Base-by-base conservation (phyloP, 331 rosid genomes). In the Malus hybrid region DNA sequence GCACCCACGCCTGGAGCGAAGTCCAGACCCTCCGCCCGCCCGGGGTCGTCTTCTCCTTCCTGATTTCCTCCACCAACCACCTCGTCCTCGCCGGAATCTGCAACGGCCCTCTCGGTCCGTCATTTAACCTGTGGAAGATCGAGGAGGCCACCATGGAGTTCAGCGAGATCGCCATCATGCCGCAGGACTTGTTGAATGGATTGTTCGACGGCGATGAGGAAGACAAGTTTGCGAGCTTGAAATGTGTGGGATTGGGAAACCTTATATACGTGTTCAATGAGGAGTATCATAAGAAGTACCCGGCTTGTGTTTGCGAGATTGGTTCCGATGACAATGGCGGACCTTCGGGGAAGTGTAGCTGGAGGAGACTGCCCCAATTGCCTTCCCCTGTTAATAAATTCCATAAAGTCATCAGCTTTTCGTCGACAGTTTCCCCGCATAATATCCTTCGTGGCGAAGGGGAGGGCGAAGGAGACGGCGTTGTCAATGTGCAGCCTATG, bases 281-380 rank as follows among this genome's bases (percentile, higher is more conserved):
- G 73, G 92, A 89, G 60, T 89, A 85, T 20, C 93, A 88, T 56
- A 84, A 70, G 80, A 82, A 82, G 70, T 93, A 91, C 28, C 97
- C 98, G 2, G 92, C 93, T 75, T 93, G 97, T 74, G 83, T 93
- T 32, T 91, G 97, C 54, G 92, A 93, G 83, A 85, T 93, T 65
- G 55, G 78, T 71, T 81, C 54, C 13, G 80, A 57, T 62, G 79
- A 82, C 70, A 42, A 42, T 42, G 48, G 48, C 48, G 48, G 48
- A 10, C 14, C 14, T 42, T 42, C 48, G 4, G 90, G 86, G 31
- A 61, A 56, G 48, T 91, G 92, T 75, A 64, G 64, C 48, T 91
- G 98, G 98, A 85, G 87, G 83, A 84, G 87, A 67, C 72, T 90
- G 29, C 98, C 97, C 1, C 86, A 34, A 15, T 80, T 93, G 92